phyloP scores from a whole-genome alignment of 2,329 filamentous ascomycete species.

The Plectosphaerella plurivora region DNA sequence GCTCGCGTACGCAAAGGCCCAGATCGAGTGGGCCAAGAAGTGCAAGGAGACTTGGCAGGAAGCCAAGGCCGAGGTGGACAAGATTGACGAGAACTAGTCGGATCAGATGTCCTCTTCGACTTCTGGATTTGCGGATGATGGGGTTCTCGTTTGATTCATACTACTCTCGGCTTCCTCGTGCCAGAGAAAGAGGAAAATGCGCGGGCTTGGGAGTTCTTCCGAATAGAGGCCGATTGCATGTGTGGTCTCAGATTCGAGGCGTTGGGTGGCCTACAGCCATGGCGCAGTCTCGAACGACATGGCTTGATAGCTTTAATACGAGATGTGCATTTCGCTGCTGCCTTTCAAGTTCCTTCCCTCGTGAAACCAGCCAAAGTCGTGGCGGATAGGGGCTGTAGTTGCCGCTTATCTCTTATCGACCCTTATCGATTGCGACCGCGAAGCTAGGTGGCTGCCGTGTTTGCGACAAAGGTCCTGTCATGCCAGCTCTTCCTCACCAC shows the following conservation, averaged over 20 bases:
- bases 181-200: too few species aligned
- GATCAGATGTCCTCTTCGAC: too few species aligned
- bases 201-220: background rate
- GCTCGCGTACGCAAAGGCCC: slow-evolving; percentile 88
- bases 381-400: too few species aligned
- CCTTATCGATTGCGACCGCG: background rate
- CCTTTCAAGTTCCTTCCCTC: too few species aligned
- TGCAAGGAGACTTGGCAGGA: slow-evolving; percentile 92
- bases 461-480: background rate
- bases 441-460: background rate
- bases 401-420: background rate
- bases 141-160: too few species aligned
- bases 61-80: slow-evolving; percentile 78
- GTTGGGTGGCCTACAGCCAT: background rate
- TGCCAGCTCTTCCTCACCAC: background rate
- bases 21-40: slow-evolving; percentile 91
- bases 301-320: background rate
- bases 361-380: too few species aligned
- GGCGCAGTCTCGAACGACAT: background rate
- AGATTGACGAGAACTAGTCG: slow-evolving; percentile 64
- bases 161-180: too few species aligned
- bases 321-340: background rate
- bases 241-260: background rate
- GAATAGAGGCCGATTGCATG: background rate
- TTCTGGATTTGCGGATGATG: too few species aligned